Evolutionary conservation across 164 flowering plant genomes (phyloP), one percentile per base, ranked within the genome.

Genomic region (Cinnamomum chago): DNA sequence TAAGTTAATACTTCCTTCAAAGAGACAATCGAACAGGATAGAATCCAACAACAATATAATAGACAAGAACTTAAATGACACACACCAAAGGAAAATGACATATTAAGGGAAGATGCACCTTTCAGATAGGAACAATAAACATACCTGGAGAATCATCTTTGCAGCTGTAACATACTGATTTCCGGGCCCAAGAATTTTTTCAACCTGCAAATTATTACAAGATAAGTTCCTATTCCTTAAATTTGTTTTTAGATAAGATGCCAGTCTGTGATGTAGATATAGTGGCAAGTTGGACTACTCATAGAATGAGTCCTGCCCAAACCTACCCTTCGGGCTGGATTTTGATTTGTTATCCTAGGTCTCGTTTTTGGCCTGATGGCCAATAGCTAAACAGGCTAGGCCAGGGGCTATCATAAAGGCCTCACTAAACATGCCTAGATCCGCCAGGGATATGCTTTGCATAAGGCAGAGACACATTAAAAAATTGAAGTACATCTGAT

Each of bases 161-260:
- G 99, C 99, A 80, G 98, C 99, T 14, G 99, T 95, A 52, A 95
- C 99, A 77, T 92, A 95, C 75, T 95, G 99, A 87, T 95, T 93
- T 76, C 98, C 99, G 68, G 97, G 99, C 52, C 99, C 99, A 85
- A 91, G 91, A 73, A 95, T 86, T 82, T 93, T 95, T 77, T 93
- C 98, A 79, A 88, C 98, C 99, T 95, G 84, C 74, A 86, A 76
- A 76, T 73, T 22, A 74, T 68, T 35, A 5, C 7, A 14, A 68
- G 20, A 55, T 55, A 3, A 55, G 60, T 18, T 17, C 10, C 60
- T 55, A 55, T 55, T 55, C 60, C 60, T 55, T 55, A 20, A 55
- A 55, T 15, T 5, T 55, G 60, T 55, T 55, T 20, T 55, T 20
- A 3, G n/a, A 55, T 15, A 55, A 20, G 60, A 20, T 17, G 60